Conservation (phyloP, 176 grass and related monocot genomes). For the Melocanna baccifera region DNA sequence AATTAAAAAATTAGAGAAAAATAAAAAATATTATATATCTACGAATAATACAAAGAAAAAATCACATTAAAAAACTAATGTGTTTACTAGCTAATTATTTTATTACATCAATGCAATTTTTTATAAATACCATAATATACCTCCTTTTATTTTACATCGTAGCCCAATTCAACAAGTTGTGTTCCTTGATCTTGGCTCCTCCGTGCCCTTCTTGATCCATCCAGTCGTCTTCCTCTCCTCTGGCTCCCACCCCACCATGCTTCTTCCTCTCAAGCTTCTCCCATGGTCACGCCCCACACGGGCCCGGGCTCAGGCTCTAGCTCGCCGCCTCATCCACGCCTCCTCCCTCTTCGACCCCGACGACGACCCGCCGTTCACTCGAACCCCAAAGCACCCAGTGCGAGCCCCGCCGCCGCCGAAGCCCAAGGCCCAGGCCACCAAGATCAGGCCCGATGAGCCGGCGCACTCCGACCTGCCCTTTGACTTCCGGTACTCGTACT, state of each 20-base stretch:
- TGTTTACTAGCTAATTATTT: too few relatives aligned
- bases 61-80: too few relatives aligned
- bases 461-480: conserved; percentile 57
- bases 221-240: not conserved
- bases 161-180: too few relatives aligned
- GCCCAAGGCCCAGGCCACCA: not conserved
- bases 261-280: conserved; percentile 29
- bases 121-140: too few relatives aligned
- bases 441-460: conserved; percentile 42
- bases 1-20: too few relatives aligned
- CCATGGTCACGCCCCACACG: conserved; percentile 12
- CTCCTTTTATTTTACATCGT: too few relatives aligned
- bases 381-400: not conserved
- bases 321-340: conserved; percentile 19
- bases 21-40: too few relatives aligned
- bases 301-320: not conserved
- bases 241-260: conserved; percentile 9
- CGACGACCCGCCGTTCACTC: conserved; percentile 43
- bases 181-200: too few relatives aligned
- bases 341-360: conserved; percentile 6
- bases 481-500: conserved; percentile 66
- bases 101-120: too few relatives aligned
- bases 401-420: not conserved
- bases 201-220: too few relatives aligned
- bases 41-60: too few relatives aligned